These are phyloP conservation scores for Baudoinia panamericana DNA, from an alignment of 495 filamentous ascomycete genomes.

Conservation along the genomic window DNA sequence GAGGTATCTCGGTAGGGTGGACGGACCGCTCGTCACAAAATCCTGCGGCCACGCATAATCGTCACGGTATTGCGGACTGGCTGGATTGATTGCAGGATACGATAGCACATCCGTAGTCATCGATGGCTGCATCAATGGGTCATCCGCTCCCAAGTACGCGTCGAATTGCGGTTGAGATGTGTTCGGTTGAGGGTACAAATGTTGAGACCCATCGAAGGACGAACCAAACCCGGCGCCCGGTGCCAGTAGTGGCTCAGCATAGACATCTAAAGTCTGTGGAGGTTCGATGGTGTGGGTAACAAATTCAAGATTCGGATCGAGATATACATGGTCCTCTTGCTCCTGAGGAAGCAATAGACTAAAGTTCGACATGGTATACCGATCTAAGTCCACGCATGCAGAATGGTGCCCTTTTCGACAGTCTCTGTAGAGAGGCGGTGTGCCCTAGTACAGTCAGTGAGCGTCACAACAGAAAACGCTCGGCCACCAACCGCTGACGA, in stretches of 20 bases:
- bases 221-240: background rate
- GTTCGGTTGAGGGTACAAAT: constrained; percentile 1
- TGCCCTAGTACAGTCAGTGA: constrained; percentile 1
- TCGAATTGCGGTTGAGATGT: constrained; percentile 1
- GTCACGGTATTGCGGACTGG: background rate
- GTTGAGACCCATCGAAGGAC: background rate
- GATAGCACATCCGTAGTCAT: no score
- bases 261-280: background rate
- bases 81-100: constrained; percentile 10
- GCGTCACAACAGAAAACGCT: background rate
- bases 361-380: constrained; percentile 5
- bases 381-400: background rate
- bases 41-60: background rate
- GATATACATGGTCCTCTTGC: constrained; percentile 4
- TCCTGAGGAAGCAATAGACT: constrained; percentile 4
- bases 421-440: background rate
- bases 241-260: background rate
- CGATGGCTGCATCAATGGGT: constrained; percentile 6
- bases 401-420: background rate
- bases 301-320: constrained; percentile 1
- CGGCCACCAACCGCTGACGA: background rate
- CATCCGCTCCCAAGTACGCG: background rate
- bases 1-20: constrained; percentile 1
- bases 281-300: background rate
- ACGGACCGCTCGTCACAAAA: constrained; percentile 4